phyloP scores from a whole-genome alignment of 2,329 filamentous ascomycete genomes.

The Fusarium abutilonis region DNA sequence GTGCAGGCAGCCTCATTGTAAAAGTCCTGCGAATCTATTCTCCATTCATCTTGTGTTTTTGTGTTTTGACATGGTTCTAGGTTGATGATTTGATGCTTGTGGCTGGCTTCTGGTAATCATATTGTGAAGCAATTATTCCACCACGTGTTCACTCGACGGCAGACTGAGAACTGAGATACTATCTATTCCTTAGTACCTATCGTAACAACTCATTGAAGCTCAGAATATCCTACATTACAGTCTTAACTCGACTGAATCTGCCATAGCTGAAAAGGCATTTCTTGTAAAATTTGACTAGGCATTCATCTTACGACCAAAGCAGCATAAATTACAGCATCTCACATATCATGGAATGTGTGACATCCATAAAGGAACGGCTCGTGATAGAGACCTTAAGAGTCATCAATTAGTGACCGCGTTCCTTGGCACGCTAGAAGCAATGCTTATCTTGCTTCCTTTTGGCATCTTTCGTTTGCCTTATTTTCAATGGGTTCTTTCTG shows the following conservation, averaged over 20 bases:
- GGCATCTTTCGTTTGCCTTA: slow-evolving; percentile 24
- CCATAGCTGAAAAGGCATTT: too few relatives aligned
- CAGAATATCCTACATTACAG: not conserved
- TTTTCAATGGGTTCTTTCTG: not conserved
- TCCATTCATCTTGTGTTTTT: not conserved
- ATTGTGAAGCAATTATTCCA: slow-evolving; percentile 8
- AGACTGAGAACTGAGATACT: too few relatives aligned
- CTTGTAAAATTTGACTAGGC: too few relatives aligned
- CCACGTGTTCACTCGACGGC: slow-evolving; percentile 5
- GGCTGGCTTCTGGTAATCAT: slow-evolving; percentile 6
- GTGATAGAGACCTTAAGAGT: slow-evolving; percentile 1
- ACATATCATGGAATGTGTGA: slow-evolving; percentile 2
- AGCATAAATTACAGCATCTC: too few relatives aligned
- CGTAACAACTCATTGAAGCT: not conserved
- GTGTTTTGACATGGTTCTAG: not conserved
- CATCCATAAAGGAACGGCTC: not conserved
- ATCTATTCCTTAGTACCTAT: too few relatives aligned
- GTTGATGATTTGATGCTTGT: slow-evolving; percentile 10
- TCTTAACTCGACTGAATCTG: too few relatives aligned
- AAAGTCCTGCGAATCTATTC: slow-evolving; percentile 28
- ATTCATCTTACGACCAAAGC: too few relatives aligned
- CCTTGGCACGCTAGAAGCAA: slow-evolving; percentile 32
- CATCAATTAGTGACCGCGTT: slow-evolving; percentile 16
- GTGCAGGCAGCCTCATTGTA: slow-evolving; percentile 24
- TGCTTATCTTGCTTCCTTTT: slow-evolving; percentile 28